These are phyloP conservation scores for Cornus controversa DNA, from an alignment of 148 eudicot genomes.

Conservation along the genomic window DNA sequence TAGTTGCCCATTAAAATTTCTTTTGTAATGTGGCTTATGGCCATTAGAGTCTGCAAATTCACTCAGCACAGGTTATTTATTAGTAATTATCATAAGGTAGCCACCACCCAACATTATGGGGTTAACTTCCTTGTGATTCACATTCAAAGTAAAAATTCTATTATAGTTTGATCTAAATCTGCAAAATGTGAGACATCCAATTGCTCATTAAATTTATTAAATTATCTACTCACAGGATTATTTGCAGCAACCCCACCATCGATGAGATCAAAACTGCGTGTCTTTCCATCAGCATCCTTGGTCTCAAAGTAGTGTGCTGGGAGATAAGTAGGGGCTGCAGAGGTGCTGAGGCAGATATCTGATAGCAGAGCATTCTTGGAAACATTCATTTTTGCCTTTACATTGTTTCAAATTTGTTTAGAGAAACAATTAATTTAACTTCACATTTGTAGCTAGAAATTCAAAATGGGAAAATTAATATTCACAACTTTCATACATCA, in stretches of 20 bases:
- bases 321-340: constrained; percentile 50
- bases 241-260: constrained; percentile 56
- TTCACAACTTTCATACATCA: constrained; percentile 21
- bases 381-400: constrained; percentile 25
- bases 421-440: background rate
- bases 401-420: background rate
- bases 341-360: constrained; percentile 44
- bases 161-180: too few species aligned
- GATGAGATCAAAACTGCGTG: constrained; percentile 34
- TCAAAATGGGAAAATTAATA: too few species aligned
- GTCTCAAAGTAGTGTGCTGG: constrained; percentile 46
- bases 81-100: too few species aligned
- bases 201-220: too few species aligned
- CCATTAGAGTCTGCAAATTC: background rate
- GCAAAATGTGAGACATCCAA: too few species aligned
- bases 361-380: constrained; percentile 35
- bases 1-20: background rate
- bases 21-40: background rate
- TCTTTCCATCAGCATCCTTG: constrained; percentile 22
- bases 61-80: background rate
- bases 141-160: too few species aligned
- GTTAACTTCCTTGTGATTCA: too few species aligned
- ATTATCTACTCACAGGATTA: constrained; percentile 40
- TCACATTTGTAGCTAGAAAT: background rate
- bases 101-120: too few species aligned